Evolutionary conservation across 345 rosid species (phyloP).

Genomic region (Carallia pectinifolia): DNA sequence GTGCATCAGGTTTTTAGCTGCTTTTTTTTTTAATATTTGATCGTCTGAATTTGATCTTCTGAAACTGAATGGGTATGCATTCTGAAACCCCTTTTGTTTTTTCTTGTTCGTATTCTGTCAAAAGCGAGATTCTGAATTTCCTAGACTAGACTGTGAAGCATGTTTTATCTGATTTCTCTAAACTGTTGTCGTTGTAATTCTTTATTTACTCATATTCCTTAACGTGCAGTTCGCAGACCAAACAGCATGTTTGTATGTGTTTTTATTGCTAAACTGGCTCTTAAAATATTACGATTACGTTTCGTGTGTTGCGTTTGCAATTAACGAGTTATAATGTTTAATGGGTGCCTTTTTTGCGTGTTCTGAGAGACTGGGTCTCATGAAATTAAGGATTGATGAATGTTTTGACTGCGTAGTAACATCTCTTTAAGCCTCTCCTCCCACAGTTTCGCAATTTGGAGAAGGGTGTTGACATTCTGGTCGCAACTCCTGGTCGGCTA

Average conservation of each 20-base stretch:
- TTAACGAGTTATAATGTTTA: no score
- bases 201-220: no score
- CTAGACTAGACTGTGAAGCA: no score
- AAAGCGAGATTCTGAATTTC: neutral
- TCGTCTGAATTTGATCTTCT: neutral
- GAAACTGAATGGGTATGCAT: no score
- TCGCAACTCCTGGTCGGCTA: conserved; percentile 60
- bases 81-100: no score
- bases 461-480: conserved; percentile 52
- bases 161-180: neutral
- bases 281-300: no score
- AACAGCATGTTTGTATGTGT: no score
- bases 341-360: no score
- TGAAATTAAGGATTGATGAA: neutral
- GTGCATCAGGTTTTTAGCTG: conserved; percentile 33
- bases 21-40: neutral
- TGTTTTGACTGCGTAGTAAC: neutral
- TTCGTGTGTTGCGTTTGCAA: no score
- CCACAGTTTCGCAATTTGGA: conserved; percentile 41
- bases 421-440: neutral
- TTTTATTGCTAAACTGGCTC: no score
- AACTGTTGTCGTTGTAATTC: neutral
- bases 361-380: no score
- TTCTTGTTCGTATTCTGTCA: neutral
- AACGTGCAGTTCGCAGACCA: no score